phyloP scores from a whole-genome alignment of 2,329 filamentous ascomycete species.

The Anisogramma anomala region DNA sequence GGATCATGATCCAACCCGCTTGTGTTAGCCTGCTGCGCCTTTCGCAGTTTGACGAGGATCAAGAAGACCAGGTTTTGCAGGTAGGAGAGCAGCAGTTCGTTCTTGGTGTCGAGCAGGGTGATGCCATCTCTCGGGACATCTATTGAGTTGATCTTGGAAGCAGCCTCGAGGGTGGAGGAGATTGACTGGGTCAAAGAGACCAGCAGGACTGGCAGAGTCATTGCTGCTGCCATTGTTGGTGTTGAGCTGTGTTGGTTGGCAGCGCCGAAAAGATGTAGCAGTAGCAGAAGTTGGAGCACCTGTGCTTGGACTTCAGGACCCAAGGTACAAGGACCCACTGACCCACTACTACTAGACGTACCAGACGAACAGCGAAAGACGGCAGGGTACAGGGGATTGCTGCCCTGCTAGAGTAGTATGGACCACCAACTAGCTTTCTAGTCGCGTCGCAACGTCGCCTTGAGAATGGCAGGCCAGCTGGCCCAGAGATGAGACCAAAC shows the following conservation, averaged over 20 bases:
- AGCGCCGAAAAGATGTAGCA: neutral
- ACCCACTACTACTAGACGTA: too few relatives aligned
- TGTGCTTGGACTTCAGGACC: slow-evolving; percentile 3
- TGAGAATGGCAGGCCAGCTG: too few relatives aligned
- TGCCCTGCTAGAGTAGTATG: too few relatives aligned
- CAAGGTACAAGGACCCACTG: too few relatives aligned
- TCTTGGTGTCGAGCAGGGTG: slow-evolving; percentile 89
- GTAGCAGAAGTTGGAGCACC: neutral
- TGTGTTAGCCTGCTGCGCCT: slow-evolving; percentile 25
- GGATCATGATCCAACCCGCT: slow-evolving; percentile 23
- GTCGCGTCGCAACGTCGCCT: too few relatives aligned
- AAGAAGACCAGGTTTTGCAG: slow-evolving; percentile 88
- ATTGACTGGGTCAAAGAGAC: slow-evolving; percentile 47
- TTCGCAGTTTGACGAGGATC: slow-evolving; percentile 68
- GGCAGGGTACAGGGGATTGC: too few relatives aligned
- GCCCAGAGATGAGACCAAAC: too few relatives aligned
- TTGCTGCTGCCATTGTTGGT: slow-evolving; percentile 21
- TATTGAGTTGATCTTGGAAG: slow-evolving; percentile 50
- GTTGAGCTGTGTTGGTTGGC: neutral
- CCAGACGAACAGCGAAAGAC: too few relatives aligned
- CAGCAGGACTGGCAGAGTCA: slow-evolving; percentile 34
- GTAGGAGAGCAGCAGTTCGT: slow-evolving; percentile 93
- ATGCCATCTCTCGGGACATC: slow-evolving; percentile 75
- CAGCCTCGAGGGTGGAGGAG: slow-evolving; percentile 53
- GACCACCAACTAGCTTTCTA: too few relatives aligned